Base-by-base conservation (phyloP, 139 green algal genomes). In the Spirogloea muscicola region DNA sequence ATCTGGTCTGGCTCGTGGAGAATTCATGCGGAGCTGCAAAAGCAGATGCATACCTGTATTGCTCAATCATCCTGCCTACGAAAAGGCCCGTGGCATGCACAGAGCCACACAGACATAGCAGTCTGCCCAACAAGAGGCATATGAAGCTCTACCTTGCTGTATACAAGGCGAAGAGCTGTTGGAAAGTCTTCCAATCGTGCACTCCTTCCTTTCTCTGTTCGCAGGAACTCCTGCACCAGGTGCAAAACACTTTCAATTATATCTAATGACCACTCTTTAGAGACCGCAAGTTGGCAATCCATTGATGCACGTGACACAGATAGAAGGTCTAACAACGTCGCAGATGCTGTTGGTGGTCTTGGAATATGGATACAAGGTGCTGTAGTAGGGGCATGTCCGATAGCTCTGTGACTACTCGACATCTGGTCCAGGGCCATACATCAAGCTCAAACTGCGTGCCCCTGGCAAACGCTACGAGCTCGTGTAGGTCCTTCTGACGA, bases 381-480 rank as follows among this genome's bases (percentile, higher is more conserved):
- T 55, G 46, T 21, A 55, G 21, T 55, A 55, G 46, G 21, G 21
- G 46, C 46, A 21, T 31, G 21, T 31, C 46, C 21, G 21, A n/a
- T 55, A 21, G 21, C 21, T 55, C 21, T 55, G 21, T 21, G 21
- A 55, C 46, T 55, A 55, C 21, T 21, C 21, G 21, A 21, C 21
- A 31, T 31, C 21, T 55, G 46, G 21, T 55, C 21, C 21, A 21
- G 21, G 46, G 21, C 5, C 62, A 40, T n/a, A 76, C 67, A 55
- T 36, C 58, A 33, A 82, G 29, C 43, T 82, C 68, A 38, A 82
- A 82, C 58, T 82, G 68, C 9, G 75, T 80, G 37, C 51, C 75
- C 37, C 72, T 82, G 31, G 51, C 68, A 57, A 82, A 82, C 2
- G 66, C 67, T 9, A 82, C 75, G 1, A 82, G 68, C 68, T 80